Conservation (phyloP, 495 filamentous ascomycete species). For the Sabuloglossum arenarium region DNA sequence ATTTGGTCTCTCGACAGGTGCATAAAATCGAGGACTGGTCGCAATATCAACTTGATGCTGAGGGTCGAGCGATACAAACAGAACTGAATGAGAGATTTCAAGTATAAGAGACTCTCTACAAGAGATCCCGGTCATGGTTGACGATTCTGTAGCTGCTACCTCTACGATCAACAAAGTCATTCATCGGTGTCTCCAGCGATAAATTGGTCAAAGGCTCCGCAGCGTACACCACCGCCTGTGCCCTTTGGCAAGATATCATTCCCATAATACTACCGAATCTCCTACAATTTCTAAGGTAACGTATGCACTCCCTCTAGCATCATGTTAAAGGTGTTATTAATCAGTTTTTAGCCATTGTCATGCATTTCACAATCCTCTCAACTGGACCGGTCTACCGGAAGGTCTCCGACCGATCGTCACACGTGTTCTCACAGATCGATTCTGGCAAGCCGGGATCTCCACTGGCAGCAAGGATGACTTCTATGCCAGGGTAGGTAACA, state of each 20-base stretch:
- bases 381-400: conserved; percentile 58
- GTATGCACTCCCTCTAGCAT: neutral
- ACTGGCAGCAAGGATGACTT: conserved; percentile 89
- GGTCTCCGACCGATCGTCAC: conserved; percentile 62
- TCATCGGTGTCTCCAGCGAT: conserved; percentile 76
- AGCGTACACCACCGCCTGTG: conserved; percentile 46
- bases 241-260: conserved; percentile 65
- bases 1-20: conserved; percentile 49
- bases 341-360: conserved; percentile 46
- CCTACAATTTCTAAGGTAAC: conserved; percentile 62
- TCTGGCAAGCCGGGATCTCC: conserved; percentile 97
- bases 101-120: conserved; percentile 19
- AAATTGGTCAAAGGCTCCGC: conserved; percentile 50
- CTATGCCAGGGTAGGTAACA: conserved; percentile 73
- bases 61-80: conserved; percentile 58
- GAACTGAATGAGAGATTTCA: conserved; percentile 55
- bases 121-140: conserved; percentile 1
- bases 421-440: conserved; percentile 79
- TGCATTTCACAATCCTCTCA: conserved; percentile 74
- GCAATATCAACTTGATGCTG: conserved; percentile 45
- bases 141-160: conserved; percentile 37
- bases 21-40: conserved; percentile 73
- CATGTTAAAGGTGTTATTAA: neutral
- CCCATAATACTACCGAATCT: conserved; percentile 70
- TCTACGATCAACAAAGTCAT: conserved; percentile 67